Evolutionary conservation across 306 rosid genomes (phyloP), one percentile per base, ranked within the genome.

Genomic region (Aeschynomene evenia): DNA sequence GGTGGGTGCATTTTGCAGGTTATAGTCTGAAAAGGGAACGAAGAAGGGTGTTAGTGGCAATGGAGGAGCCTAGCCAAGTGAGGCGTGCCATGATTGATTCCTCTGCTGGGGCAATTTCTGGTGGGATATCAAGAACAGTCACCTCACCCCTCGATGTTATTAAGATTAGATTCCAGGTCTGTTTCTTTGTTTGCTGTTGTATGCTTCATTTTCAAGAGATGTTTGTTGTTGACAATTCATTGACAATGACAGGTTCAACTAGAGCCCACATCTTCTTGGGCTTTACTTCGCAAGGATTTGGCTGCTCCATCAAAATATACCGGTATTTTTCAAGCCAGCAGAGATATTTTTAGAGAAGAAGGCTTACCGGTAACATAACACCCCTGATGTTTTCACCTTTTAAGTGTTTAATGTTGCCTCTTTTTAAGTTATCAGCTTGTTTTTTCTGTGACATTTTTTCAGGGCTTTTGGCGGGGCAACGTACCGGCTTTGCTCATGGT

Each of bases 381-480:
- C 34, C 24, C 9, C 43, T 2, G 3, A 13, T 31, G 49, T 40
- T 45, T 77, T 9, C 45, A 31, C 20, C 45, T 9, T 61, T 28
- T 22, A 15, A 15, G 49, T 57, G 48, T 51, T 4, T 26, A 6
- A 4, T 61, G 66, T n/a, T 65, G 14, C 16, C 11, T 20, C 31
- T 40, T 48, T n/a, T 15, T 16, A 4, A 40, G 51, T 62, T 40
- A 11, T 53, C 15, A 53, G 33, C 29, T 15, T 22, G 1, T 6
- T 51, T 34, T 21, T 21, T 52, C 24, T n/a, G 1, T 15, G 21
- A 21, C 0, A 16, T 28, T 2, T 78, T 79, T 72, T 15, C 80
- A 94, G 98, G 98, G 98, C 19, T 94, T 94, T 67, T 94, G 98
- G 98, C 92, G 96, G 20, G 98, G 98, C 2, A 94, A 94, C 73